Evolutionary conservation across 805 yeast species (phyloP), one percentile per base, ranked within the genome.

Genomic region (Kuraishia ogatae): DNA sequence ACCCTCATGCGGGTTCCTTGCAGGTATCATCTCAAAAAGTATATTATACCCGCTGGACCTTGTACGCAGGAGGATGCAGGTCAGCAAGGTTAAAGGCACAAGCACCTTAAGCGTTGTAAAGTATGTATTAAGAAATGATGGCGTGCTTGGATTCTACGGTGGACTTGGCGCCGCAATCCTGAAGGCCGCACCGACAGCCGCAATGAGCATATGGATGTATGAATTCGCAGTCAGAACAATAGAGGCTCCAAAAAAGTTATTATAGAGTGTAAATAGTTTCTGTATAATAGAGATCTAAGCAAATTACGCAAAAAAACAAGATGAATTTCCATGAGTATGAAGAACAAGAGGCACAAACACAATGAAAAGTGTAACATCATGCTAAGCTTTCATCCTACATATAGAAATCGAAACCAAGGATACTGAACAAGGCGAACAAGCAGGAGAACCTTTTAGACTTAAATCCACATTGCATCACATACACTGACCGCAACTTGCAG

Each of bases 31-130:
- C 2, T 80, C 96, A 13, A 94, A 94, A 66, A 79, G 83, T 0
- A 59, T 82, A 0, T 84, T 89, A 0, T 94, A 89, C 68, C 99
- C 99, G 0, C 66, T 94, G 50, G 99, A 94, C 66, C 82, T 96
- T 0, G 66, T 92, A 1, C 75, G 97, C 22, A 83, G 90, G 63
- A 73, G 96, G 46, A 69, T 87, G 50, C 97, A 93, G 66, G 82
- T 92, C 70, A 50, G 61, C 62, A 35, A 11, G n/a, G 13, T 17
- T 11, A 35, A 35, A 15, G 43, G 43, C 4, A 35, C 2, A 11
- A 5, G n/a, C 17, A 35, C 43, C 7, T 3, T 35, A 11, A 35
- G 17, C 17, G 43, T 35, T 15, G 43, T 35, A 35, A 35, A 35
- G 17, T 35, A 13, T 35, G 13, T 35, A 13, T 15, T 35, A 17